Conservation (phyloP, 768 basidiomycete genomes). For the Trametes punicea region DNA sequence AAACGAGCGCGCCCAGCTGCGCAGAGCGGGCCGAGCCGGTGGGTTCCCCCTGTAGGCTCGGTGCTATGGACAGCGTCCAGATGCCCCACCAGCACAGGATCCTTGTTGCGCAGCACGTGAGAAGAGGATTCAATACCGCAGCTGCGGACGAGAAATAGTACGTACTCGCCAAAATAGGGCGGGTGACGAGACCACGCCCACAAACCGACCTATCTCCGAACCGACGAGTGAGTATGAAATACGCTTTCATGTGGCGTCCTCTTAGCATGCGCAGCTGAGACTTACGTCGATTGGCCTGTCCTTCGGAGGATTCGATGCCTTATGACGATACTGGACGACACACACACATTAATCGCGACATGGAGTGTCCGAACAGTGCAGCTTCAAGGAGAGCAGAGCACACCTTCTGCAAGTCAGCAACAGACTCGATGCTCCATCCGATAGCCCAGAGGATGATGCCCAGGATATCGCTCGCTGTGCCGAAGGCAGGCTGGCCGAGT, state of each 20-base stretch:
- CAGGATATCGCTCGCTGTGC: constrained; percentile 58
- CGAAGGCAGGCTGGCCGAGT: constrained; percentile 55
- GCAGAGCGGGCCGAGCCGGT: constrained; percentile 45
- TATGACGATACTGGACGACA: constrained; percentile 45
- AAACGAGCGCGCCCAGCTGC: constrained; percentile 56
- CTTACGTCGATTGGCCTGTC: constrained; percentile 46
- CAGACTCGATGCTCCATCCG: constrained; percentile 54
- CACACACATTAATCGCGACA: neutral
- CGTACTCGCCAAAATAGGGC: constrained; percentile 70
- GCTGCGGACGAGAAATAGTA: constrained; percentile 11
- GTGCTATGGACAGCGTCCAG: constrained; percentile 58
- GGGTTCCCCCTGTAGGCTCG: constrained; percentile 42
- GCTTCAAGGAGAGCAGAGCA: neutral
- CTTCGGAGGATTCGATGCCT: constrained; percentile 46
- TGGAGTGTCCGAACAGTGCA: neutral
- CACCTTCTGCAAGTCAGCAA: constrained; percentile 60
- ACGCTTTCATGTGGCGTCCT: neutral
- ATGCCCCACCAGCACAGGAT: constrained; percentile 68
- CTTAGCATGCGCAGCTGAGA: neutral
- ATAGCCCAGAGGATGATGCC: constrained; percentile 60
- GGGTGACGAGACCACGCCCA: constrained; percentile 65
- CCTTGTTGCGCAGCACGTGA: constrained; percentile 27
- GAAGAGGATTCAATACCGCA: neutral
- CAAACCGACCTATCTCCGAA: constrained; percentile 39
- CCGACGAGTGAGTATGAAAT: neutral